Evolutionary conservation across 2,329 filamentous ascomycete genomes (phyloP).

Genomic region (Ceratocystis diversiconidia): DNA sequence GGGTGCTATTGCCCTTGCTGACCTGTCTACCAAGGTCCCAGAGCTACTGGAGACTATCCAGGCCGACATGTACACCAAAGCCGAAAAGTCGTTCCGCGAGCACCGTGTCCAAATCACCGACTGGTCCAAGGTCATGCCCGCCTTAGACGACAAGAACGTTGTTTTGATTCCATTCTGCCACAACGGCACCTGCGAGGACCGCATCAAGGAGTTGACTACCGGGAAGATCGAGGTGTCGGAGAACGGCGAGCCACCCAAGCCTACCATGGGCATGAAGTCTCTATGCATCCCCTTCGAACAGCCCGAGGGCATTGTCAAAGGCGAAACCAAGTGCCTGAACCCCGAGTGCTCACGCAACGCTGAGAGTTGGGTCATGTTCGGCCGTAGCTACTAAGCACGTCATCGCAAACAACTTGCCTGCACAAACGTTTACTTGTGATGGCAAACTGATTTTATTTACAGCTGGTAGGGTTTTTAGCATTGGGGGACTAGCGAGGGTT

Average conservation of each 20-base stretch:
- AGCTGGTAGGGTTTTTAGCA: constrained; percentile 5
- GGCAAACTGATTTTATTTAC: constrained; percentile 1
- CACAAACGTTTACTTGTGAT: neutral
- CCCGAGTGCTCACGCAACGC: constrained; percentile 67
- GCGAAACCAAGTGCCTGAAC: constrained; percentile 82
- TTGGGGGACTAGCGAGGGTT: constrained; percentile 1
- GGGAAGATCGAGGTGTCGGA: constrained; percentile 50
- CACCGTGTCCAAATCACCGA: constrained; percentile 71
- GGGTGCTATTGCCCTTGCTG: constrained; percentile 59
- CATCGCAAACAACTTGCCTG: no score
- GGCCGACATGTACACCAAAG: constrained; percentile 61
- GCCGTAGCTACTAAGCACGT: constrained; percentile 46
- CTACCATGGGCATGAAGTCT: constrained; percentile 53
- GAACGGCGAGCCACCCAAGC: constrained; percentile 39
- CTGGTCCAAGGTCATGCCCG: constrained; percentile 84
- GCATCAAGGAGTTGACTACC: constrained; percentile 84
- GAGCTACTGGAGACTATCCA: constrained; percentile 83
- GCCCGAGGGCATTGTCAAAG: constrained; percentile 62
- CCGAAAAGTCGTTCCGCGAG: constrained; percentile 60
- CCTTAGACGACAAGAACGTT: constrained; percentile 83
- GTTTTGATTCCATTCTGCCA: constrained; percentile 85
- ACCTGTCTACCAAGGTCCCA: constrained; percentile 60
- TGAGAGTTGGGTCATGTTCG: constrained; percentile 86
- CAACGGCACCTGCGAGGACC: constrained; percentile 69
- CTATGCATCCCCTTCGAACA: constrained; percentile 68